Conservation (phyloP, 2,329 filamentous ascomycete species). For the Penicillium concentricum region DNA sequence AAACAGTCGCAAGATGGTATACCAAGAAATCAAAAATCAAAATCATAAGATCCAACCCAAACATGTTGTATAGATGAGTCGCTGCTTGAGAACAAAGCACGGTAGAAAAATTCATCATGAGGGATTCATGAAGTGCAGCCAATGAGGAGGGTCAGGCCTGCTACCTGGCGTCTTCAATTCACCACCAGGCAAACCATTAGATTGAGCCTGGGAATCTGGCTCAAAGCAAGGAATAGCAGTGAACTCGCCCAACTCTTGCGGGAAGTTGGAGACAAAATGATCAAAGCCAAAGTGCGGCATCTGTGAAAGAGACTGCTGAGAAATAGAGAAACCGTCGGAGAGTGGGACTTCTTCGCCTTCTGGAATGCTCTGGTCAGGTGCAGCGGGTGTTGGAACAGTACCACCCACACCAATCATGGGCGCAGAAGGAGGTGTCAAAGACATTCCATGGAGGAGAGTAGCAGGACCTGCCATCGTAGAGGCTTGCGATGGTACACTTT, state of each 20-base stretch:
- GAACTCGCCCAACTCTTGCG: conserved; percentile 42
- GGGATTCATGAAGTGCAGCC: conserved; percentile 37
- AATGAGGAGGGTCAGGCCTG: conserved; percentile 29
- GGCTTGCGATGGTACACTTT: conserved; percentile 9
- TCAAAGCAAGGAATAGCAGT: conserved; percentile 43
- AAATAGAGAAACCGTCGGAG: conserved; percentile 29
- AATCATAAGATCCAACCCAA: background rate
- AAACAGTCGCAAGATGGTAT: conserved; percentile 17
- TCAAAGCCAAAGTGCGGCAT: conserved; percentile 39
- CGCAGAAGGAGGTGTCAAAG: conserved; percentile 20
- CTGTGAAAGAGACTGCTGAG: conserved; percentile 30
- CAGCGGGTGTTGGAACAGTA: conserved; percentile 4
- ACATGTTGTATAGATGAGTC: background rate
- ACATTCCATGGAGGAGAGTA: conserved; percentile 22
- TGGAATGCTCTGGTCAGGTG: conserved; percentile 16
- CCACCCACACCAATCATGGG: conserved; percentile 6
- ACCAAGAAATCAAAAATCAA: conserved; percentile 12
- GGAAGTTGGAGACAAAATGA: conserved; percentile 42
- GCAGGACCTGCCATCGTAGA: conserved; percentile 9
- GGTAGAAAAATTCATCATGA: background rate
- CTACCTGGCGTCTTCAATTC: conserved; percentile 26
- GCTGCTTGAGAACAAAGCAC: conserved; percentile 2
- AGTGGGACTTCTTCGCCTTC: conserved; percentile 25
- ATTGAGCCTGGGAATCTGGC: conserved; percentile 27
- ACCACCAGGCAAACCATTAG: conserved; percentile 14